Conservation (phyloP, 441 rosid genomes). For the Cnidoscolus chayamansa region DNA sequence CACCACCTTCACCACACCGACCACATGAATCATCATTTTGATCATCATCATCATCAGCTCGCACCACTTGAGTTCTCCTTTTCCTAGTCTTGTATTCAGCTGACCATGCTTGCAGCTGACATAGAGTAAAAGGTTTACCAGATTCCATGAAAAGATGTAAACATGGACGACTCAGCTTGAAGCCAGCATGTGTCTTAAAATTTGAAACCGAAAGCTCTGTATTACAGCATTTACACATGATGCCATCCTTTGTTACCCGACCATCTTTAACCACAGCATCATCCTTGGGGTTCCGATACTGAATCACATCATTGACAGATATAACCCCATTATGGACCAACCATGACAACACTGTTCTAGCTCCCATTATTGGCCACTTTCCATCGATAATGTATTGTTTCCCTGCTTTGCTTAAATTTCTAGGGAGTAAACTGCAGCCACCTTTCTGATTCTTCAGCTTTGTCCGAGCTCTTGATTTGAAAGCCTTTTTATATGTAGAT, state of each 20-base stretch:
- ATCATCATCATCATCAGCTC: slow-evolving; percentile 63
- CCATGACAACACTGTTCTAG: slow-evolving; percentile 83
- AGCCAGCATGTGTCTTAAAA: slow-evolving; percentile 85
- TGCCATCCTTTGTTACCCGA: slow-evolving; percentile 63
- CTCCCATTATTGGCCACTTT: slow-evolving; percentile 47
- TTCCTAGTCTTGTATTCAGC: slow-evolving; percentile 75
- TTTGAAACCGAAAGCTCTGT: slow-evolving; percentile 60
- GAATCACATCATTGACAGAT: slow-evolving; percentile 64
- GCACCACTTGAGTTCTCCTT: slow-evolving; percentile 42
- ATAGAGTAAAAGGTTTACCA: slow-evolving; percentile 67
- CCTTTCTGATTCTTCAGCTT: slow-evolving; percentile 53
- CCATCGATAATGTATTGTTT: slow-evolving; percentile 34
- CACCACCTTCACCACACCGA: slow-evolving; percentile 88
- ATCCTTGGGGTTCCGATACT: slow-evolving; percentile 60
- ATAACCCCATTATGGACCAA: slow-evolving; percentile 58
- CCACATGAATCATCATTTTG: slow-evolving; percentile 96
- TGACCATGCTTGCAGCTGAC: slow-evolving; percentile 92
- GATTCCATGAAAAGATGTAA: slow-evolving; percentile 82
- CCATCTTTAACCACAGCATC: slow-evolving; percentile 73
- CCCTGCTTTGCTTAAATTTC: slow-evolving; percentile 45
- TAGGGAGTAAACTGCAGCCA: slow-evolving; percentile 67
- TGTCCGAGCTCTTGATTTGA: slow-evolving; percentile 41
- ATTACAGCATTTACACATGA: slow-evolving; percentile 75
- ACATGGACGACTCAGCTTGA: slow-evolving; percentile 65
- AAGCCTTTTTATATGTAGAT: slow-evolving; percentile 47